A percentile compares a stretch with the other conserved stretches of the same genome.
Conservation (phyloP, 192 early-diverging fungal genomes). For the Helicostylum pulchrum region DNA sequence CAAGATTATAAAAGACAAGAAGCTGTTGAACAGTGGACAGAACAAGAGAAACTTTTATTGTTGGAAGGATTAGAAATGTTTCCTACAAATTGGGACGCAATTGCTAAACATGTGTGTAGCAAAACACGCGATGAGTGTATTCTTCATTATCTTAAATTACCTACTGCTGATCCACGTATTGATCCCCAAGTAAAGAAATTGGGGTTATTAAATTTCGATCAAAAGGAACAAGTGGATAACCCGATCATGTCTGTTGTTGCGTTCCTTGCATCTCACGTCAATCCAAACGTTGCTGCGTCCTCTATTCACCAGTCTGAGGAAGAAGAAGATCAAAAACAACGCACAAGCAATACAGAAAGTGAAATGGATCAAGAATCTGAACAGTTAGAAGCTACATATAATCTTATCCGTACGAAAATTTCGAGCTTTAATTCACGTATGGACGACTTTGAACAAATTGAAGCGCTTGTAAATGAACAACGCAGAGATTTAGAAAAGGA, state of each 20-base stretch:
- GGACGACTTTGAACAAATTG: slow-evolving; percentile 90
- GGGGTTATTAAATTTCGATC: slow-evolving; percentile 67
- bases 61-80: slow-evolving; percentile 94
- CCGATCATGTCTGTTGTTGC: slow-evolving; percentile 92
- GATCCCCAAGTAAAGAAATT: slow-evolving; percentile 41
- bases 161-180: slow-evolving; percentile 83
- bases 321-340: slow-evolving; percentile 12
- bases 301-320: slow-evolving; percentile 49
- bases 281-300: slow-evolving; percentile 80
- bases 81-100: slow-evolving; percentile 88
- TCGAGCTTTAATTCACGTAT: slow-evolving; percentile 78
- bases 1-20: slow-evolving; percentile 27
- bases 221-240: slow-evolving; percentile 61
- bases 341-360: not conserved
- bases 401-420: slow-evolving; percentile 79
- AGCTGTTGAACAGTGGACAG: slow-evolving; percentile 67
- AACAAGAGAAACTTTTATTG: slow-evolving; percentile 85
- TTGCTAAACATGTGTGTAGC: slow-evolving; percentile 91
- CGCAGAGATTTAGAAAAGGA: slow-evolving; percentile 74
- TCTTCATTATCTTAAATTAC: slow-evolving; percentile 84
- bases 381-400: slow-evolving; percentile 62
- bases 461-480: slow-evolving; percentile 79
- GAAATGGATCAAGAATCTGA: slow-evolving; percentile 55
- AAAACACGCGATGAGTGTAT: slow-evolving; percentile 90
- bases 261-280: slow-evolving; percentile 87